Percentiles rank a stretch among this genome's conserved stretches.
phyloP scores from a whole-genome alignment of 345 rosid genomes.

The Citrus maxima region DNA sequence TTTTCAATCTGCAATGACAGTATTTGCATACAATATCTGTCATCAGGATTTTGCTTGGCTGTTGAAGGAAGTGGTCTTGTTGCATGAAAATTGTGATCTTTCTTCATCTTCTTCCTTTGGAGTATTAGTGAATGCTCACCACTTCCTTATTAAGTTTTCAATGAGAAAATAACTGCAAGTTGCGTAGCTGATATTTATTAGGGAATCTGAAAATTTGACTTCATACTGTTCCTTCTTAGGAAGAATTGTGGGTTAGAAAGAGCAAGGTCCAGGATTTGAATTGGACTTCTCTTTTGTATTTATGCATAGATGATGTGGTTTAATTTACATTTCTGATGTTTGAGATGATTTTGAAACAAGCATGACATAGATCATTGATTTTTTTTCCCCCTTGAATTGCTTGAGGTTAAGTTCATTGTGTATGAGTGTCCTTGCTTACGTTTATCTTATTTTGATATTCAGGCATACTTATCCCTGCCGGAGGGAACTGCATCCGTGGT shows the following conservation, averaged over 20 bases:
- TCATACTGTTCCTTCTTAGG: not conserved
- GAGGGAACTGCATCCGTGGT: slow-evolving; percentile 92
- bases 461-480: slow-evolving; percentile 96
- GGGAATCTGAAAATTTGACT: not conserved
- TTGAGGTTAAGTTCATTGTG: slow-evolving; percentile 4
- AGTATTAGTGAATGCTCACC: not conserved
- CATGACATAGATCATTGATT: not conserved
- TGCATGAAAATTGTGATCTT: not conserved
- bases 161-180: not conserved
- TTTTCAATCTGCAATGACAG: not conserved
- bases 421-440: not conserved
- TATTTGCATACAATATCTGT: not conserved
- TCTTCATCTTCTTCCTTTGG: not conserved
- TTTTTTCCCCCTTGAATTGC: not conserved
- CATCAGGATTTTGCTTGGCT: not conserved
- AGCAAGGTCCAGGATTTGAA: not conserved
- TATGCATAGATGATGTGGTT: not conserved
- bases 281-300: not conserved
- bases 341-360: not conserved
- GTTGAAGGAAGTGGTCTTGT: not conserved
- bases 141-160: not conserved
- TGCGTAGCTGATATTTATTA: not conserved
- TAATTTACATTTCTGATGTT: not conserved
- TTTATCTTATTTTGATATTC: slow-evolving; percentile 20
- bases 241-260: not conserved